Conservation (phyloP, 805 yeast genomes). For the Saturnispora hagleri region DNA sequence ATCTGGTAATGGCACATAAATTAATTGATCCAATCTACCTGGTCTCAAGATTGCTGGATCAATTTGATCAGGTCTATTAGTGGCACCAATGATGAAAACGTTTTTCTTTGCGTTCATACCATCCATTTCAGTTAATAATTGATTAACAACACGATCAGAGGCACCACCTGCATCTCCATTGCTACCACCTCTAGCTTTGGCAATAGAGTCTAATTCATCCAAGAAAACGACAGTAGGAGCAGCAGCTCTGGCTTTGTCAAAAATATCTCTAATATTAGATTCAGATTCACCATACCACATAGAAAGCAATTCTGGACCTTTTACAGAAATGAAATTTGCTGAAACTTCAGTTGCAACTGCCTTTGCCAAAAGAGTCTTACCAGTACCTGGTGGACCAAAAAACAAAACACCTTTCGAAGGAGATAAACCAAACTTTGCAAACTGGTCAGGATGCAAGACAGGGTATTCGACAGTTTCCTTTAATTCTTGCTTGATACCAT, state of each 20-base stretch:
- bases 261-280: conserved; percentile 93
- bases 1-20: conserved; percentile 97
- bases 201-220: conserved; percentile 97
- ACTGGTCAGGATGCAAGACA: conserved; percentile 97
- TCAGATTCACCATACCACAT: conserved; percentile 99
- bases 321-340: conserved; percentile 94
- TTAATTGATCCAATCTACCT: conserved; percentile 97
- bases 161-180: conserved; percentile 96
- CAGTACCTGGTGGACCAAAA: conserved; percentile 99
- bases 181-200: conserved; percentile 91
- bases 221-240: conserved; percentile 98
- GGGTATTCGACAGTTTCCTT: conserved; percentile 99
- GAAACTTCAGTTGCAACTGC: conserved; percentile 99
- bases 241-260: conserved; percentile 98
- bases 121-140: conserved; percentile 95
- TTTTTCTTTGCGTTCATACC: conserved; percentile 99
- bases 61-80: conserved; percentile 98
- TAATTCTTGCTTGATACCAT: conserved; percentile 89
- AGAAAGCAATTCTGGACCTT: conserved; percentile 93
- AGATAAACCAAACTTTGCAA: conserved; percentile 93
- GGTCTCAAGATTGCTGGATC: conserved; percentile 99
- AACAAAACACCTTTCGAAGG: conserved; percentile 98
- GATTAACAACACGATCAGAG: conserved; percentile 92
- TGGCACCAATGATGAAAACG: conserved; percentile 98
- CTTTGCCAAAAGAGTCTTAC: conserved; percentile 96